Percentiles rank a stretch among this genome's conserved stretches.
These are phyloP conservation scores for Talaromyces sp. DNA, from an alignment of 2,329 filamentous ascomycete genomes.

Conservation along the genomic window DNA sequence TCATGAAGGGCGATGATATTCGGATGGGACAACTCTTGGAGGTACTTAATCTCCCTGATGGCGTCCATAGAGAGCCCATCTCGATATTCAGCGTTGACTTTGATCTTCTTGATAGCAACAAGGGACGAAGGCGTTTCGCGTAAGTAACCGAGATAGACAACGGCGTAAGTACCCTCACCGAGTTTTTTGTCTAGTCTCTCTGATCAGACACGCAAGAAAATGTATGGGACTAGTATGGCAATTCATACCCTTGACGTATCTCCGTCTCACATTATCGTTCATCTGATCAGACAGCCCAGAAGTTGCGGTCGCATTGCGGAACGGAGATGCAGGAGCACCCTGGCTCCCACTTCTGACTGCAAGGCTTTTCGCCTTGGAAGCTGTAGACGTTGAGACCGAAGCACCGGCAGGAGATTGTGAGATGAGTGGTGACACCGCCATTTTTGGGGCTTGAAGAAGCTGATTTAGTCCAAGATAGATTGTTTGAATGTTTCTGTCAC, in stretches of 20 bases:
- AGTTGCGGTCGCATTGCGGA: slow-evolving; percentile 26
- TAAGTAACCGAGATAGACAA: slow-evolving; percentile 86
- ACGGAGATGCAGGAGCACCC: slow-evolving; percentile 21
- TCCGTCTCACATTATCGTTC: slow-evolving; percentile 76
- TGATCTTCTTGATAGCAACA: slow-evolving; percentile 66
- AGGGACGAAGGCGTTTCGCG: slow-evolving; percentile 66
- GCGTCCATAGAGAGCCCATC: slow-evolving; percentile 94
- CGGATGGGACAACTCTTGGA: slow-evolving; percentile 89
- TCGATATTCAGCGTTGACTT: slow-evolving; percentile 60
- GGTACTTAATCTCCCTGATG: slow-evolving; percentile 90
- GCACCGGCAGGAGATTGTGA: slow-evolving; percentile 36
- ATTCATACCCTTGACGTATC: slow-evolving; percentile 76
- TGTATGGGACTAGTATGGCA: neutral
- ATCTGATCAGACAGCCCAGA: slow-evolving; percentile 65
- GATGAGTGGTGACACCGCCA: slow-evolving; percentile 45
- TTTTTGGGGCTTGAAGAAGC: slow-evolving; percentile 16
- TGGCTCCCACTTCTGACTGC: slow-evolving; percentile 30
- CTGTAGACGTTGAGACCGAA: slow-evolving; percentile 31
- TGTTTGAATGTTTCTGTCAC: too few species aligned
- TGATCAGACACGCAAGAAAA: neutral
- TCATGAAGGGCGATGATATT: slow-evolving; percentile 92
- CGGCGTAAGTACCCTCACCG: slow-evolving; percentile 94
- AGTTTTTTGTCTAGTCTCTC: slow-evolving; percentile 69
- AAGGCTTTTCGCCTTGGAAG: slow-evolving; percentile 34
- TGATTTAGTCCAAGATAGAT: neutral